phyloP scores from a whole-genome alignment of 495 filamentous ascomycete genomes.

The Penicillium cosmopolitanum region DNA sequence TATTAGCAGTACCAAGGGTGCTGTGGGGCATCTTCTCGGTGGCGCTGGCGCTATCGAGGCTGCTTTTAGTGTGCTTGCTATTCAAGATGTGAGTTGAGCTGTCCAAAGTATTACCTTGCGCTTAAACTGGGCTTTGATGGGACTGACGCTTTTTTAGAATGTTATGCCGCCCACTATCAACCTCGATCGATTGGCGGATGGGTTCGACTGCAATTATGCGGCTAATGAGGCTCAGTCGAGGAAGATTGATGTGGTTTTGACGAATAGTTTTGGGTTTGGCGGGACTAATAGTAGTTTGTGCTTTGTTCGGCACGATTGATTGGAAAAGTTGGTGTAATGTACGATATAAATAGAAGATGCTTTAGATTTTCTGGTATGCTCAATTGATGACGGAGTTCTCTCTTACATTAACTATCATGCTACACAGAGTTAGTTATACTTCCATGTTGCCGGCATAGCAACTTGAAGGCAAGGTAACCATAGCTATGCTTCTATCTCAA shows the following conservation, averaged over 20 bases:
- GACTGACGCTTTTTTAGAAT: slow-evolving; percentile 55
- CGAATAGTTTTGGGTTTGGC: slow-evolving; percentile 98
- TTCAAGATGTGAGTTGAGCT: slow-evolving; percentile 65
- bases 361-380: not conserved
- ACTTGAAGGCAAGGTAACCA: no score
- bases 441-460: no score
- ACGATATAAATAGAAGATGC: slow-evolving; percentile 16
- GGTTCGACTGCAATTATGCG: slow-evolving; percentile 87
- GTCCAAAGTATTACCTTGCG: not conserved
- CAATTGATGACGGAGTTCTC: not conserved
- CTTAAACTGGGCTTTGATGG: slow-evolving; percentile 4
- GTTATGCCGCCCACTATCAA: slow-evolving; percentile 88
- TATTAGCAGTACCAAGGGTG: slow-evolving; percentile 92
- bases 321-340: not conserved
- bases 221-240: slow-evolving; percentile 70
- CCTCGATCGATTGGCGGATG: slow-evolving; percentile 65
- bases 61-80: slow-evolving; percentile 77
- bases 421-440: no score
- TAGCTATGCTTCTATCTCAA: no score
- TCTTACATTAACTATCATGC: no score
- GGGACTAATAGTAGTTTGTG: slow-evolving; percentile 93
- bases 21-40: slow-evolving; percentile 88
- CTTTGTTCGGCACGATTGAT: slow-evolving; percentile 53
- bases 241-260: slow-evolving; percentile 73
- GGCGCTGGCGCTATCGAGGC: slow-evolving; percentile 90